Percentiles rank a stretch among this genome's conserved stretches.
These are phyloP conservation scores for Talaromyces amestolkiae DNA, from an alignment of 2,329 filamentous ascomycete genomes.

Conservation along the genomic window DNA sequence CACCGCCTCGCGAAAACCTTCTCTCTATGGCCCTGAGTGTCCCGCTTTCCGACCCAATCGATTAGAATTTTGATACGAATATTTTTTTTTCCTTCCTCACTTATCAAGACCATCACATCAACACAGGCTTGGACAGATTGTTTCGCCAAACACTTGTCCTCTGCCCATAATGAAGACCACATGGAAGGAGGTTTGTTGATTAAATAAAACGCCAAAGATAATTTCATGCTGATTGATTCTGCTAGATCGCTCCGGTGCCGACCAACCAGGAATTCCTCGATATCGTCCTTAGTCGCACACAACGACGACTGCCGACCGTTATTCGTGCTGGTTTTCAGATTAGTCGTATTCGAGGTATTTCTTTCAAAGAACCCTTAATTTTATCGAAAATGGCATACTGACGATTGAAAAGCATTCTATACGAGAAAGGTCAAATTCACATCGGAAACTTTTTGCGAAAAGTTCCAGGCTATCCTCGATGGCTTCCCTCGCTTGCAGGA, in stretches of 20 bases:
- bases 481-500: conserved; percentile 90
- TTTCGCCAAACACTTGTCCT: conserved; percentile 6
- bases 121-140: not conserved
- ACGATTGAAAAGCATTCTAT: conserved; percentile 67
- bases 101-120: conserved; percentile 1
- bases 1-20: conserved; percentile 27
- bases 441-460: conserved; percentile 93
- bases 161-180: conserved; percentile 56
- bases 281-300: conserved; percentile 90
- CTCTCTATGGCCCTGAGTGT: conserved; percentile 15
- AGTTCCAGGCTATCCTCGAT: conserved; percentile 84
- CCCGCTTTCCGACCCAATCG: conserved; percentile 18
- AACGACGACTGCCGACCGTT: conserved; percentile 89
- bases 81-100: conserved; percentile 16
- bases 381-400: not conserved
- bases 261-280: conserved; percentile 95
- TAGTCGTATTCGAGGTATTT: conserved; percentile 71
- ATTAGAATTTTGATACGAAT: conserved; percentile 19
- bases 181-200: conserved; percentile 52
- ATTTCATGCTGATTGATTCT: not conserved
- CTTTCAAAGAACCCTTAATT: not conserved
- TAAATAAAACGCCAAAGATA: conserved; percentile 21
- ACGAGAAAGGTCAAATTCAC: conserved; percentile 98
- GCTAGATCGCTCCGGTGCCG: conserved; percentile 74
- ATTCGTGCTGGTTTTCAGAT: conserved; percentile 97